These are phyloP conservation scores for Alternaria rosae DNA, from an alignment of 2,329 filamentous ascomycete genomes.

Conservation along the genomic window DNA sequence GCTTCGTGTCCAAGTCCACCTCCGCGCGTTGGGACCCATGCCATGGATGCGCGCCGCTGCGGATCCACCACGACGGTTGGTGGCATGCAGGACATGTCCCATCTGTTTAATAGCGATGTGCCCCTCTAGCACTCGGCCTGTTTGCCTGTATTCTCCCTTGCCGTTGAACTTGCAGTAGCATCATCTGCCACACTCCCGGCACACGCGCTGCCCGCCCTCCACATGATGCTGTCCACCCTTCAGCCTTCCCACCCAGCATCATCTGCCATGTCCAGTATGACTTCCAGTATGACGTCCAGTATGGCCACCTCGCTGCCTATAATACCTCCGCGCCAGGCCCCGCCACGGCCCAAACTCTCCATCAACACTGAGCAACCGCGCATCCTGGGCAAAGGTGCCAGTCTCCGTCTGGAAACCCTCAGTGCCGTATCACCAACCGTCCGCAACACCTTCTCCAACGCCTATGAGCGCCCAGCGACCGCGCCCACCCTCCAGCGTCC, in stretches of 20 bases:
- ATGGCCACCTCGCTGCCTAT: conserved; percentile 58
- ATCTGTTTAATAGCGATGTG: conserved; percentile 12
- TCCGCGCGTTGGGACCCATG: conserved; percentile 6
- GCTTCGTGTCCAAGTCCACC: conserved; percentile 13
- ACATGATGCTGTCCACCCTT: conserved; percentile 50
- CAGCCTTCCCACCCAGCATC: conserved; percentile 38
- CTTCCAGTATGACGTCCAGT: conserved; percentile 37
- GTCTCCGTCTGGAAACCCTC: conserved; percentile 61
- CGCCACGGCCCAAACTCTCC: conserved; percentile 64
- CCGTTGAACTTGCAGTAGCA: too few relatives aligned
- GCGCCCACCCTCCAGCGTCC: conserved; percentile 34
- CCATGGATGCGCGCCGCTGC: conserved; percentile 8
- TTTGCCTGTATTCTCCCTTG: neutral
- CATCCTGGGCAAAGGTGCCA: conserved; percentile 62
- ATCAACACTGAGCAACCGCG: conserved; percentile 63
- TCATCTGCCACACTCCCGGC: conserved; percentile 15
- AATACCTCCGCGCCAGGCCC: conserved; percentile 44
- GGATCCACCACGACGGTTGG: conserved; percentile 4
- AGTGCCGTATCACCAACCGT: conserved; percentile 66
- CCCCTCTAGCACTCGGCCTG: conserved; percentile 6
- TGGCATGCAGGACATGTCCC: neutral
- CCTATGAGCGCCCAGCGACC: conserved; percentile 57
- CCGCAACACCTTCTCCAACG: conserved; percentile 69
- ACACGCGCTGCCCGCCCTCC: conserved; percentile 19
- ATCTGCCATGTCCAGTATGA: conserved; percentile 48